Evolutionary conservation across 1,284 basidiomycete species (phyloP).

Genomic region (Puccinia polysora): DNA sequence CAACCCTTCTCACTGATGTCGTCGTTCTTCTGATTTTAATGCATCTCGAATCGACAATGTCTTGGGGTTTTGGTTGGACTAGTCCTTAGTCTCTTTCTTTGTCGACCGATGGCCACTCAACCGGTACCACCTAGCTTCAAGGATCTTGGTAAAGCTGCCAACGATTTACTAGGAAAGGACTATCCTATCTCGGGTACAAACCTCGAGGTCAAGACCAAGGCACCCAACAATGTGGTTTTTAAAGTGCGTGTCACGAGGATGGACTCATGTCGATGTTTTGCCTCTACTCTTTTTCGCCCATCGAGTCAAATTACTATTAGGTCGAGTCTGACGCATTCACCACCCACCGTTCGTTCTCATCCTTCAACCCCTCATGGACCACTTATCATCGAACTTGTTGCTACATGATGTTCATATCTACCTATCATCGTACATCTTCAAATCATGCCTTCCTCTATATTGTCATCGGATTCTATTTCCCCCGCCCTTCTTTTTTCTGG

Average conservation of each 20-base stretch:
- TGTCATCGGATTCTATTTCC: slow-evolving; percentile 15
- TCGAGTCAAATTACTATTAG: slow-evolving; percentile 73
- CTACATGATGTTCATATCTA: not conserved
- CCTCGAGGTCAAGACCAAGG: slow-evolving; percentile 72
- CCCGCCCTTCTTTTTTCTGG: not conserved
- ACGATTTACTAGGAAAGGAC: slow-evolving; percentile 89
- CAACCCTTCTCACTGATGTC: too few relatives aligned
- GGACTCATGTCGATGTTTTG: slow-evolving; percentile 15
- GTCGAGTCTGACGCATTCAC: slow-evolving; percentile 27
- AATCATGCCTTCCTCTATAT: too few relatives aligned
- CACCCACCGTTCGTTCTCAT: slow-evolving; percentile 38
- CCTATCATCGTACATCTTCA: too few relatives aligned
- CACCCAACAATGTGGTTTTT: slow-evolving; percentile 61
- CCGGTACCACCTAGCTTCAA: slow-evolving; percentile 42
- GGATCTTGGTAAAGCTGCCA: slow-evolving; percentile 78
- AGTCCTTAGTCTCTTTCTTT: not conserved
- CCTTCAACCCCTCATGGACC: not conserved
- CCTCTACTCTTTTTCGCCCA: slow-evolving; percentile 27
- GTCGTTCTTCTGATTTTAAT: too few relatives aligned
- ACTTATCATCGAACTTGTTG: not conserved
- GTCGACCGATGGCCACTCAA: slow-evolving; percentile 23
- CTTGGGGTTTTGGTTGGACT: not conserved
- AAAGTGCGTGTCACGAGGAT: slow-evolving; percentile 49
- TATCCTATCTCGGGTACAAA: slow-evolving; percentile 72
- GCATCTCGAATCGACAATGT: too few relatives aligned